Evolutionary conservation across 768 basidiomycete genomes (phyloP), one percentile per base, ranked within the genome.

Genomic region (Pulveroboletus sp.): DNA sequence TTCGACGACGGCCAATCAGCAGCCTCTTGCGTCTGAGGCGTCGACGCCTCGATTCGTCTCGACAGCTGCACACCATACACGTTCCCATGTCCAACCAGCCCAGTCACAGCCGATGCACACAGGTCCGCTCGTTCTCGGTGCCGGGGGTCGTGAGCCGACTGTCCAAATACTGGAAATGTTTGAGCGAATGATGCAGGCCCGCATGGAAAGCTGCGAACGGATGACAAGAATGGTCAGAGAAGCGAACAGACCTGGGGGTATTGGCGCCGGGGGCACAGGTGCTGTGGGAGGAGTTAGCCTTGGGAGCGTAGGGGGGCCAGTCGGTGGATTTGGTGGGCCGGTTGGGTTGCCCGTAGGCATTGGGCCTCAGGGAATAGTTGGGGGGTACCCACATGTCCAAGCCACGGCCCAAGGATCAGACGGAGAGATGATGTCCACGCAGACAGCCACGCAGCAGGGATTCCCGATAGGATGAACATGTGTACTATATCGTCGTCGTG

Each of bases 181-280:
- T 60, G 83, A 83, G 50, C 76, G 79, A 52, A 81, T 89, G 71
- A 79, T 87, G 73, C 82, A 86, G 58, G 74, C 80, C 3, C 76
- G 86, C 47, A 81, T 89, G 77, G 86, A 87, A 66, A 86, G 83
- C 60, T 89, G 86, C 64, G 76, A 83, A 55, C 74, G 84, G 31
- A 73, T 85, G 46, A 79, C 79, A 54, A 76, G 75, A 41, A 71
- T 88, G 54, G 76, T 86, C 18, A 59, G 64, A 46, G 60, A 60
- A 26, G 64, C 65, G n/a, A 58, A 60, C 51, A 62, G 39, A n/a
- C 58, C 65, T 17, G 60, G 54, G 8, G 56, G 56, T 7, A 28
- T 44, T 31, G 54, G 53, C 12, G 47, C 39, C 32, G 51, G 54
- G 31, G 43, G 50, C 8, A 12, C 51, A 9, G 43, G 54, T 28